A percentile compares a stretch with the other conserved stretches of the same genome.
Conservation (phyloP, 1,139 yeast species). For the Protomyces inundatus region DNA sequence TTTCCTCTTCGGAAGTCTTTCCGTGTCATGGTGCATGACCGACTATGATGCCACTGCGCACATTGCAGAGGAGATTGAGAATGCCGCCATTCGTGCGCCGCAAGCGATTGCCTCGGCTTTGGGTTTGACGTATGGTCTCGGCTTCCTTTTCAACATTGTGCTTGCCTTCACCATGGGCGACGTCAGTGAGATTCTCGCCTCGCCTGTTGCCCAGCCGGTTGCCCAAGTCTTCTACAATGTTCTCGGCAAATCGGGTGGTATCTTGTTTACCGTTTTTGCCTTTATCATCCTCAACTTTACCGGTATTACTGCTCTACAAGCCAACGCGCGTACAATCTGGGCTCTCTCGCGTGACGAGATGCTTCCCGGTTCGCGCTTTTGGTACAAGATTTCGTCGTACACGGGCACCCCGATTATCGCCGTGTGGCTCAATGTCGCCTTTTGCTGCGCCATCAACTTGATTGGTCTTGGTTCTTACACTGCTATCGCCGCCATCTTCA, state of each 20-base stretch:
- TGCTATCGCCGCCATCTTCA: constrained; percentile 60
- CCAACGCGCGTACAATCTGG: constrained; percentile 80
- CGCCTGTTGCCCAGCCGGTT: constrained; percentile 32
- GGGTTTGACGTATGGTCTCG: constrained; percentile 51
- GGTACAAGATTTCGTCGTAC: constrained; percentile 24
- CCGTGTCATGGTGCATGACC: constrained; percentile 45
- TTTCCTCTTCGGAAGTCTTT: constrained; percentile 55
- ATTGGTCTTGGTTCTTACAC: constrained; percentile 54
- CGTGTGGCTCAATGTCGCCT: constrained; percentile 27
- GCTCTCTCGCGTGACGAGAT: constrained; percentile 90
- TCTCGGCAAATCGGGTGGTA: constrained; percentile 64
- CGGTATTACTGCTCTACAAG: constrained; percentile 65
- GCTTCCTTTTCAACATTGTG: constrained; percentile 40
- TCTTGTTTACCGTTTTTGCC: constrained; percentile 37
- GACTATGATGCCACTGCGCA: constrained; percentile 70
- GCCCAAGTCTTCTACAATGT: constrained; percentile 64
- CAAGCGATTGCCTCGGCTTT: constrained; percentile 52
- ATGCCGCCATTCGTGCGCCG: constrained; percentile 65
- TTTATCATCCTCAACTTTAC: constrained; percentile 46
- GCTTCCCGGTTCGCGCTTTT: constrained; percentile 53
- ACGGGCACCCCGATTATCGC: constrained; percentile 27
- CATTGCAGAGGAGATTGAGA: constrained; percentile 62
- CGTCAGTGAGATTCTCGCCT: constrained; percentile 5
- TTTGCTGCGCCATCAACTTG: constrained; percentile 42
- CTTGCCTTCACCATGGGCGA: constrained; percentile 36